These are phyloP conservation scores for Yamadazyma pseudoaaseri DNA, from an alignment of 1,139 yeast species.

Conservation along the genomic window DNA sequence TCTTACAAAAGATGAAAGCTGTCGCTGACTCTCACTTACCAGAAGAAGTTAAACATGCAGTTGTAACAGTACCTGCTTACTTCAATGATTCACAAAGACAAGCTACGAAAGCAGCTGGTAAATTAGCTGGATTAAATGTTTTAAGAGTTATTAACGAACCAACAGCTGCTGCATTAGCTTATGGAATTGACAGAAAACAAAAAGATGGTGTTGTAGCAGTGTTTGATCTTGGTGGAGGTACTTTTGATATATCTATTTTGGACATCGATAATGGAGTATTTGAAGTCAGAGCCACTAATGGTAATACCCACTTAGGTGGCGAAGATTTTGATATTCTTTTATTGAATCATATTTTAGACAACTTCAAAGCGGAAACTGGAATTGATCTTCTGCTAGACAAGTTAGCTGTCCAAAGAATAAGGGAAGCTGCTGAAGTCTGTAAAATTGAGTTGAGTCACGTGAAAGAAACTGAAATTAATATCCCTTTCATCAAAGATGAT, in stretches of 20 bases:
- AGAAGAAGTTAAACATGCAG: constrained; percentile 53
- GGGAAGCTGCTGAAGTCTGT: constrained; percentile 70
- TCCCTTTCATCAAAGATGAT: constrained; percentile 60
- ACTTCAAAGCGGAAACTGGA: constrained; percentile 44
- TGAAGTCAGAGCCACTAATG: constrained; percentile 81
- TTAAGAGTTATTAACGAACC: constrained; percentile 76
- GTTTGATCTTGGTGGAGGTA: constrained; percentile 82
- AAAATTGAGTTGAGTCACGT: constrained; percentile 71
- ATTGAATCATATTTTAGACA: constrained; percentile 50
- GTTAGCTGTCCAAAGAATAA: constrained; percentile 61
- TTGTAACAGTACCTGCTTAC: constrained; percentile 79
- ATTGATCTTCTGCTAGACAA: constrained; percentile 44
- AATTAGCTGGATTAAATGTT: constrained; percentile 63
- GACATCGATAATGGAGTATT: constrained; percentile 82
- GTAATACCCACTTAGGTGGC: constrained; percentile 82
- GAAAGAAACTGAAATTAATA: constrained; percentile 51
- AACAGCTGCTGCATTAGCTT: constrained; percentile 80
- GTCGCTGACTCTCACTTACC: constrained; percentile 51
- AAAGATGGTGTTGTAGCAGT: constrained; percentile 68
- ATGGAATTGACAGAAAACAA: constrained; percentile 55
- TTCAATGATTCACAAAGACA: constrained; percentile 78
- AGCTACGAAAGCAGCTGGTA: constrained; percentile 74
- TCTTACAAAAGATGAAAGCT: constrained; percentile 53
- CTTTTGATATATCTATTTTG: constrained; percentile 75
- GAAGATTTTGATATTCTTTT: constrained; percentile 74